Evolutionary conservation across 108 stramenopile species (phyloP).

Genomic region (Cyclostephanos tholiformis): DNA sequence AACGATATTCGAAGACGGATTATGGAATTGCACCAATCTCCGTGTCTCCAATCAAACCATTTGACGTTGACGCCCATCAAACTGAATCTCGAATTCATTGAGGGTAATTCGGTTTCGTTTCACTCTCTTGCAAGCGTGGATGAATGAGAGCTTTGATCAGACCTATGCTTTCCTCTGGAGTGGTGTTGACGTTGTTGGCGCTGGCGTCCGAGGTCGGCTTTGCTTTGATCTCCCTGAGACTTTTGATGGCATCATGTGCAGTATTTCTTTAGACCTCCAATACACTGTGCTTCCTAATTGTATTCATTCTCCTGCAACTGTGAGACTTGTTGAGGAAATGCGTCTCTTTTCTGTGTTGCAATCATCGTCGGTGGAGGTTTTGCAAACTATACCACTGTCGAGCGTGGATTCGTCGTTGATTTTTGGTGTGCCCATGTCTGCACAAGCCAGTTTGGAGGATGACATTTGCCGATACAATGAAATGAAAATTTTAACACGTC

Average conservation of each 20-base stretch:
- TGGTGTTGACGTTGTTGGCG: neutral
- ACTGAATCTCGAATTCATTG: slow-evolving; percentile 43
- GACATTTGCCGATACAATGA: slow-evolving; percentile 46
- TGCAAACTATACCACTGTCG: slow-evolving; percentile 44
- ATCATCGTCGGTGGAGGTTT: slow-evolving; percentile 41
- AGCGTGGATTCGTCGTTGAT: slow-evolving; percentile 48
- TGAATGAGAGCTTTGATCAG: slow-evolving; percentile 30
- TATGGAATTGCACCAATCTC: slow-evolving; percentile 23
- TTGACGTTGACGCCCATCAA: slow-evolving; percentile 16
- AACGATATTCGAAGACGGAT: slow-evolving; percentile 33
- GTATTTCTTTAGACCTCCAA: slow-evolving; percentile 42
- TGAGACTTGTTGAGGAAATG: slow-evolving; percentile 42
- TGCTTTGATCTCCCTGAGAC: slow-evolving; percentile 52
- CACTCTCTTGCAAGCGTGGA: slow-evolving; percentile 38
- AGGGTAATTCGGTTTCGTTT: slow-evolving; percentile 38
- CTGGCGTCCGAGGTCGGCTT: slow-evolving; percentile 22
- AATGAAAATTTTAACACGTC: slow-evolving; percentile 49
- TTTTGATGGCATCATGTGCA: slow-evolving; percentile 44
- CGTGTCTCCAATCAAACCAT: slow-evolving; percentile 6
- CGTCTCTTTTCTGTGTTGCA: slow-evolving; percentile 24
- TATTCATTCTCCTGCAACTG: slow-evolving; percentile 34
- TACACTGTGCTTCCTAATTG: slow-evolving; percentile 38
- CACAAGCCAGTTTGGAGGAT: slow-evolving; percentile 38
- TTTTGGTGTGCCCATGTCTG: slow-evolving; percentile 51
- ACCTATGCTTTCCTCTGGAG: slow-evolving; percentile 5